phyloP scores from a whole-genome alignment of 768 basidiomycete species.

The Macrolepiota fuliginosa region DNA sequence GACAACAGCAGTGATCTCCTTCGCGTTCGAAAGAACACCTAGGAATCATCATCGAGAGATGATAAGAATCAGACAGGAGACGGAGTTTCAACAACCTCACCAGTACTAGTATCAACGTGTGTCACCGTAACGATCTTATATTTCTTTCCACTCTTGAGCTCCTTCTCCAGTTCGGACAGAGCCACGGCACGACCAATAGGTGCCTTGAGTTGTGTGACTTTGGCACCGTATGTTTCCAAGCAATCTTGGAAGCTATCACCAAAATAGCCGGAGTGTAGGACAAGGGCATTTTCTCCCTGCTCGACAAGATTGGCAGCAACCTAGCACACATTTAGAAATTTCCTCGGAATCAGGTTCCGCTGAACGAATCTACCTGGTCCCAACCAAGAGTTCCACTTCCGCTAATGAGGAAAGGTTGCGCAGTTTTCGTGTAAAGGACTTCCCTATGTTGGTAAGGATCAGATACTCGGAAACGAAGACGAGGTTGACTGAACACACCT shows the following conservation, averaged over 20 bases:
- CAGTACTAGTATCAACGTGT: slow-evolving; percentile 92
- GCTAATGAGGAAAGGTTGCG: slow-evolving; percentile 90
- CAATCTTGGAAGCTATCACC: slow-evolving; percentile 89
- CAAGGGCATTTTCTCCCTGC: slow-evolving; percentile 72
- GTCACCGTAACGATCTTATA: slow-evolving; percentile 93
- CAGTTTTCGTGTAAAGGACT: slow-evolving; percentile 73
- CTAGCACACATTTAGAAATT: slow-evolving; percentile 29
- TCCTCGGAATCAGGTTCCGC: not conserved
- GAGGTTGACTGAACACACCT: slow-evolving; percentile 39
- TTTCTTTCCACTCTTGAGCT: slow-evolving; percentile 51
- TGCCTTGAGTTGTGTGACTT: slow-evolving; percentile 81
- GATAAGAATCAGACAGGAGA: not conserved
- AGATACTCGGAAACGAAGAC: not conserved
- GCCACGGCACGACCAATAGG: slow-evolving; percentile 77
- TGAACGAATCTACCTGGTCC: slow-evolving; percentile 67
- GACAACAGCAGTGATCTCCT: slow-evolving; percentile 71
- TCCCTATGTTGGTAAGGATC: slow-evolving; percentile 37
- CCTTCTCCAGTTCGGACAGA: slow-evolving; percentile 49
- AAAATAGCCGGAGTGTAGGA: slow-evolving; percentile 92
- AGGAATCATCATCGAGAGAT: slow-evolving; percentile 7
- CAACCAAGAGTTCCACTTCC: slow-evolving; percentile 96
- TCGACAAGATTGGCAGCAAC: slow-evolving; percentile 91
- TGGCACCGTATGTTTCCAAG: slow-evolving; percentile 84
- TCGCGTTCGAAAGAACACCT: slow-evolving; percentile 85
- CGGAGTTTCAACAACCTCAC: slow-evolving; percentile 26